Percentiles rank a stretch among this genome's conserved stretches.
Conservation (phyloP, 2,329 filamentous ascomycete species). For the Nigrospora sphaerica region DNA sequence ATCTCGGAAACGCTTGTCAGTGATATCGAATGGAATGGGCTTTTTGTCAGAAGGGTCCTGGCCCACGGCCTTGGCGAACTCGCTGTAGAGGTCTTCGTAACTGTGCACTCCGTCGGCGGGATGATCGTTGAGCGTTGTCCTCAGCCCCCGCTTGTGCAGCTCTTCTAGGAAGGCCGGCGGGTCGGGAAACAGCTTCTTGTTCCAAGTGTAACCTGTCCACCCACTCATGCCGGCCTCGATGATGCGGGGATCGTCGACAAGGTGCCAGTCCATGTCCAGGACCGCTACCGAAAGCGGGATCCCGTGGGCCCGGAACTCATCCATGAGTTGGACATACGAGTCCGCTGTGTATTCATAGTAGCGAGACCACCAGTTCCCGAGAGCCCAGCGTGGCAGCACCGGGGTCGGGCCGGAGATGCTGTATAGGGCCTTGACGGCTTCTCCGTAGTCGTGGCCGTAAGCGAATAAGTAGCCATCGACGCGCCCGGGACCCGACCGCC, state of each 20-base stretch:
- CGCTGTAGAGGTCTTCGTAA: slow-evolving; percentile 49
- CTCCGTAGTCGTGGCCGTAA: slow-evolving; percentile 50
- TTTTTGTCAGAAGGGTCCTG: slow-evolving; percentile 41
- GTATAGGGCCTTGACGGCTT: slow-evolving; percentile 47
- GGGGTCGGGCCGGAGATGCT: slow-evolving; percentile 49
- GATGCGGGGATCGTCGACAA: slow-evolving; percentile 39
- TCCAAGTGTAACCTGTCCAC: slow-evolving; percentile 59
- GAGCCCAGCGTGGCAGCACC: slow-evolving; percentile 45
- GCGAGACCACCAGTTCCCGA: slow-evolving; percentile 61
- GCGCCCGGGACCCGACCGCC: slow-evolving; percentile 33
- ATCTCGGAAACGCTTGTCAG: slow-evolving; percentile 44
- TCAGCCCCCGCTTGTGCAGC: slow-evolving; percentile 44
- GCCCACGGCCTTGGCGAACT: slow-evolving; percentile 43
- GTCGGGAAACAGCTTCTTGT: slow-evolving; percentile 49
- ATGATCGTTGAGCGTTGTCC: slow-evolving; percentile 53
- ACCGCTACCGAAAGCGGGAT: slow-evolving; percentile 54
- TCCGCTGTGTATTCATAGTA: slow-evolving; percentile 51
- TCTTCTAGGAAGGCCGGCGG: slow-evolving; percentile 42
- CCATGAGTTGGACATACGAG: slow-evolving; percentile 51
- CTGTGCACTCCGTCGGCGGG: slow-evolving; percentile 50
- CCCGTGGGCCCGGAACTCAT: slow-evolving; percentile 39
- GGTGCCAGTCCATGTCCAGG: slow-evolving; percentile 62
- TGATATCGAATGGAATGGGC: slow-evolving; percentile 50
- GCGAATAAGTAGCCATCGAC: slow-evolving; percentile 54
- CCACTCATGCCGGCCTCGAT: slow-evolving; percentile 29